Conservation (phyloP, 2,329 filamentous ascomycete genomes). For the Fusarium bactridioides region DNA sequence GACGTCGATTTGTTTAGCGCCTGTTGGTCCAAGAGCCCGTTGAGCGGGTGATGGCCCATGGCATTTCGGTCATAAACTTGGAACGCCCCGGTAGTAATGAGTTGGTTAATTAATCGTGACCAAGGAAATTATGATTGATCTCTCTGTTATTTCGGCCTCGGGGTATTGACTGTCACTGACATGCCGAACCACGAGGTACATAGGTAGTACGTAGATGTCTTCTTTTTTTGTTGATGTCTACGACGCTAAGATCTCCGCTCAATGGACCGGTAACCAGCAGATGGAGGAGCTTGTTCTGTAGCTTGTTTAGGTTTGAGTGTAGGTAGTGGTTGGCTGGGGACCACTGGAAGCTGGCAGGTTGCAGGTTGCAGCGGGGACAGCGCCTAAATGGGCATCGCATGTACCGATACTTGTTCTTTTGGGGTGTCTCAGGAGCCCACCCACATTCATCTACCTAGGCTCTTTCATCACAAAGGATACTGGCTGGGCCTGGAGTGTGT, state of each 20-base stretch:
- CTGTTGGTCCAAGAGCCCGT: conserved; percentile 22
- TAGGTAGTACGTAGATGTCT: not conserved
- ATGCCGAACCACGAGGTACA: not conserved
- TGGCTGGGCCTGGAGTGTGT: conserved; percentile 13
- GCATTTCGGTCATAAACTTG: conserved; percentile 13
- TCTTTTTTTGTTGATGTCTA: not conserved
- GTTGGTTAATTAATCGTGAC: not conserved
- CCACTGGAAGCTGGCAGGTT: conserved; percentile 6
- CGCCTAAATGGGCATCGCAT: conserved; percentile 16
- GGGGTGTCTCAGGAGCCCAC: conserved; percentile 29
- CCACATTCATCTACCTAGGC: conserved; percentile 5
- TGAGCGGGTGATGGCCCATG: conserved; percentile 25
- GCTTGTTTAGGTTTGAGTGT: conserved; percentile 8
- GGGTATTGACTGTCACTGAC: conserved; percentile 2
- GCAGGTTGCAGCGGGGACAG: conserved; percentile 23
- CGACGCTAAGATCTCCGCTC: conserved; percentile 26
- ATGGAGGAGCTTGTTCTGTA: conserved; percentile 4
- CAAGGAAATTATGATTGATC: conserved; percentile 2
- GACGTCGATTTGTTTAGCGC: conserved; percentile 5
- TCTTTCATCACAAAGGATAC: conserved; percentile 26
- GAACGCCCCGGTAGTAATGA: conserved; percentile 1
- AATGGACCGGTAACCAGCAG: conserved; percentile 6
- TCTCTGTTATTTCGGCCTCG: not conserved
- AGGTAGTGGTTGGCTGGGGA: conserved; percentile 13
- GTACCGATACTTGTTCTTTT: conserved; percentile 18